phyloP scores from a whole-genome alignment of 108 stramenopile species.

The Licmophora abbreviata region DNA sequence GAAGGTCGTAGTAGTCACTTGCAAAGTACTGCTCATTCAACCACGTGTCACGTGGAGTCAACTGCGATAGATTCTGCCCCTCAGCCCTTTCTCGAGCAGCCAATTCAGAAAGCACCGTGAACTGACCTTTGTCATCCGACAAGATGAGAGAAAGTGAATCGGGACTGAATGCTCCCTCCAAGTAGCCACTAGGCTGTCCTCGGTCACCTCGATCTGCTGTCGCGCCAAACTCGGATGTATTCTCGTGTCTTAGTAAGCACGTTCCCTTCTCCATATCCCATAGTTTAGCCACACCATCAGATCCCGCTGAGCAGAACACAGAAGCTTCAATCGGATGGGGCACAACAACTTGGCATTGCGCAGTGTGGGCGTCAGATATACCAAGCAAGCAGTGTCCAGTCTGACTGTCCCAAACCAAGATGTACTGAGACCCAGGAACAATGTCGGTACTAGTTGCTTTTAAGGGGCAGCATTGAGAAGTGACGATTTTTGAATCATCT shows the following conservation, averaged over 20 bases:
- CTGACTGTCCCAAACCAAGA: conserved; percentile 75
- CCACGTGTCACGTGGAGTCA: conserved; percentile 22
- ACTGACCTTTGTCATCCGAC: conserved; percentile 65
- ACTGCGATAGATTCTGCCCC: conserved; percentile 3
- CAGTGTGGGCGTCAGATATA: conserved; percentile 53
- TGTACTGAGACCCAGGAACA: conserved; percentile 54
- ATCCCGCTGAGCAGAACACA: conserved; percentile 58
- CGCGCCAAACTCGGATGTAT: conserved; percentile 46
- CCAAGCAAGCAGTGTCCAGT: conserved; percentile 71
- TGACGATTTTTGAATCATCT: conserved; percentile 68
- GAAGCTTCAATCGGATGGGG: conserved; percentile 63
- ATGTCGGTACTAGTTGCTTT: conserved; percentile 52
- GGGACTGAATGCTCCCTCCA: conserved; percentile 69
- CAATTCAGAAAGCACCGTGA: conserved; percentile 35
- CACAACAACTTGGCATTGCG: conserved; percentile 60
- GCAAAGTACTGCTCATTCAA: conserved; percentile 84
- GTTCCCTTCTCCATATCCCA: conserved; percentile 70
- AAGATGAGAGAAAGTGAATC: conserved; percentile 57
- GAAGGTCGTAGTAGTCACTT: conserved; percentile 83
- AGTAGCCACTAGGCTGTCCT: conserved; percentile 52
- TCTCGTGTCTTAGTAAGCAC: conserved; percentile 49
- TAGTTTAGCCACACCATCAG: conserved; percentile 56
- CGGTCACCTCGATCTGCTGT: conserved; percentile 14
- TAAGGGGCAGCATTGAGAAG: conserved; percentile 60
- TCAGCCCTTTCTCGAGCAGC: conserved; percentile 3